Percentiles rank a stretch among this genome's conserved stretches.
Conservation (phyloP, 495 filamentous ascomycete species). For the Viridothelium virens region DNA sequence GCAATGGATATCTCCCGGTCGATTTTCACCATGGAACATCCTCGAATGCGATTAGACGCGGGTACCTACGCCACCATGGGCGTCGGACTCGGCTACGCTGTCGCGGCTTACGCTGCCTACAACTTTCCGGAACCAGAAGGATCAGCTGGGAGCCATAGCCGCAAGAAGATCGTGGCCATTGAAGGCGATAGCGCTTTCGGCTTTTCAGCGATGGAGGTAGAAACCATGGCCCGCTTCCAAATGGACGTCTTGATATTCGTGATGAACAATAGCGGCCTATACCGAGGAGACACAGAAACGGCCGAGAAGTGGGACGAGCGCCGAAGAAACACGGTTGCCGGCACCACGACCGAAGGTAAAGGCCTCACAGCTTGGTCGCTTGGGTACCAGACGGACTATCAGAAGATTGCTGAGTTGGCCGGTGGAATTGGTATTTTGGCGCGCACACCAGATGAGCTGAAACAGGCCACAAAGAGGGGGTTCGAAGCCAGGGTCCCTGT, state of each 20-base stretch:
- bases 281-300: constrained; percentile 47
- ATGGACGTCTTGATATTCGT: constrained; percentile 58
- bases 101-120: constrained; percentile 55
- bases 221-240: constrained; percentile 55
- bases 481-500: constrained; percentile 44
- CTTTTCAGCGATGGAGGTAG: constrained; percentile 56
- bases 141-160: constrained; percentile 21
- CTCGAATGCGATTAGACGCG: constrained; percentile 54
- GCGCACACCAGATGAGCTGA: constrained; percentile 47
- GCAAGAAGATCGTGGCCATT: constrained; percentile 54
- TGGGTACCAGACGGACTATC: constrained; percentile 51
- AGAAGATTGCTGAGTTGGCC: constrained; percentile 50
- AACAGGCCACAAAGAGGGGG: constrained; percentile 45
- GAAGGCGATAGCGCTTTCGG: constrained; percentile 60
- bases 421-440: constrained; percentile 52
- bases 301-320: constrained; percentile 38
- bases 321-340: constrained; percentile 37
- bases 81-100: constrained; percentile 57
- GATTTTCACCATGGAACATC: constrained; percentile 50
- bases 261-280: constrained; percentile 59
- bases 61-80: constrained; percentile 64
- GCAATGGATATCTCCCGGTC: constrained; percentile 62
- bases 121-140: constrained; percentile 37
- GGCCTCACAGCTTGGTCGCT: constrained; percentile 50
- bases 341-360: constrained; percentile 29